A percentile compares a stretch with the other conserved stretches of the same genome.
Conservation (phyloP, 2,329 filamentous ascomycete genomes). For the Paracorniculantispora psalliotae region DNA sequence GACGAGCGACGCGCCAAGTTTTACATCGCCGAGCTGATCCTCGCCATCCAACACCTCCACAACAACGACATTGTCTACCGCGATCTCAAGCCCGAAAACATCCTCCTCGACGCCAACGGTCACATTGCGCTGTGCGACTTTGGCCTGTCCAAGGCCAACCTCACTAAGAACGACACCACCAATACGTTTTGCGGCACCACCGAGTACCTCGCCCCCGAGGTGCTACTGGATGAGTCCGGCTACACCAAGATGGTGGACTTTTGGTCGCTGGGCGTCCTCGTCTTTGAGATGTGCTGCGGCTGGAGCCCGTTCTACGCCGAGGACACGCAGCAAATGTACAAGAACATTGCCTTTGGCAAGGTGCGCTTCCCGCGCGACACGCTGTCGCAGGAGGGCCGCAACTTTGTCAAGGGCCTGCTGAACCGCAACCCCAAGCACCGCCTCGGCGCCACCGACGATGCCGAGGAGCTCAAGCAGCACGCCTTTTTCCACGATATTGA, state of each 20-base stretch:
- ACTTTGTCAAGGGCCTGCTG: conserved; percentile 95
- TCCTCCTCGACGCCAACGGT: conserved; percentile 91
- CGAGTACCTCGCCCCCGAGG: conserved; percentile 93
- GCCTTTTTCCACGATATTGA: conserved; percentile 93
- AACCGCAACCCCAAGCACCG: conserved; percentile 97
- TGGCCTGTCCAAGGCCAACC: conserved; percentile 92
- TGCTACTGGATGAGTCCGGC: conserved; percentile 89
- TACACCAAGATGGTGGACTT: conserved; percentile 99
- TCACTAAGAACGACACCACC: conserved; percentile 95
- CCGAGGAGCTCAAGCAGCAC: conserved; percentile 88
- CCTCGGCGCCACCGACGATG: conserved; percentile 84
- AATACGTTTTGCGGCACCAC: conserved; percentile 99
- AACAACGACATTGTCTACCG: conserved; percentile 97
- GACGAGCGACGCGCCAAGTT: conserved; percentile 94
- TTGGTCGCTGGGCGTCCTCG: conserved; percentile 94
- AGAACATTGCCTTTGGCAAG: conserved; percentile 99
- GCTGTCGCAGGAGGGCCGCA: conserved; percentile 86
- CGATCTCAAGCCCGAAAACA: conserved; percentile 96
- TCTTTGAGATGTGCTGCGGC: conserved; percentile 99
- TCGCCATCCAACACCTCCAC: conserved; percentile 91
- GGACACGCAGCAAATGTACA: conserved; percentile 99
- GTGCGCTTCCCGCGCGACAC: conserved; percentile 95
- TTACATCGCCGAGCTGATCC: conserved; percentile 95
- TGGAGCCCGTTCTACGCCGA: conserved; percentile 99
- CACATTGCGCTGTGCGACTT: conserved; percentile 98